Percentiles rank a stretch among this genome's conserved stretches.
Evolutionary conservation across 2,329 filamentous ascomycete genomes (phyloP).

Genomic region (Hypomyces rosellus): DNA sequence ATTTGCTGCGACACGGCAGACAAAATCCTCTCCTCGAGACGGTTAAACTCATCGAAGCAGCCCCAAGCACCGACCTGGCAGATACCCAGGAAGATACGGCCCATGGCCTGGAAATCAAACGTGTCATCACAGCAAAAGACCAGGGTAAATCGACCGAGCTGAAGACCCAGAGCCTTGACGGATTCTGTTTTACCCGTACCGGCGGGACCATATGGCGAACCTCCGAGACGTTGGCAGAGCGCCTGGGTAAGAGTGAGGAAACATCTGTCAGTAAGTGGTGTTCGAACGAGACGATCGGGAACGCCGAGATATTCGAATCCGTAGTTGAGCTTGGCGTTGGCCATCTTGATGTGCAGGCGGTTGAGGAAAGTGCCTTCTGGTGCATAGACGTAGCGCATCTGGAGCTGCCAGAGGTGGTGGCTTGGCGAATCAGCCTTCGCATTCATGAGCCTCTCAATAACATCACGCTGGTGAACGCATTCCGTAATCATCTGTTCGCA

Average conservation of each 20-base stretch:
- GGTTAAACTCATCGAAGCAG: constrained; percentile 99
- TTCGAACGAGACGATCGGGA: constrained; percentile 90
- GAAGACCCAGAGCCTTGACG: constrained; percentile 93
- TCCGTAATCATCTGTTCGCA: constrained; percentile 98
- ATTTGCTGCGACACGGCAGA: constrained; percentile 99
- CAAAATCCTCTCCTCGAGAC: constrained; percentile 93
- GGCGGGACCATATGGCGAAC: constrained; percentile 93
- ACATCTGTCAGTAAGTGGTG: constrained; percentile 93
- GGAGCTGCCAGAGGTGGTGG: constrained; percentile 88
- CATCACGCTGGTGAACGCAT: constrained; percentile 94
- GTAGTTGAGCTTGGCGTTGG: constrained; percentile 90
- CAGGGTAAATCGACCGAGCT: constrained; percentile 93
- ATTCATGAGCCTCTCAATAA: constrained; percentile 78
- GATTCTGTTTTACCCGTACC: constrained; percentile 99
- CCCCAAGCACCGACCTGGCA: constrained; percentile 99
- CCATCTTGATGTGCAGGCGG: constrained; percentile 89
- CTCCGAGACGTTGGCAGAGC: constrained; percentile 87
- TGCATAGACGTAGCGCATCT: constrained; percentile 93
- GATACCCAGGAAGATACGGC: constrained; percentile 96
- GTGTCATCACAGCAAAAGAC: constrained; percentile 99
- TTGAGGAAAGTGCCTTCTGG: constrained; percentile 74
- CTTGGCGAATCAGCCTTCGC: constrained; percentile 66
- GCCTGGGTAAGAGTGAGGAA: constrained; percentile 97
- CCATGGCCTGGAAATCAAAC: constrained; percentile 99
- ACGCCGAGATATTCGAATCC: constrained; percentile 98